Percentiles rank a stretch among this genome's conserved stretches.
Evolutionary conservation across 352 stramenopile species (phyloP).

Genomic region (Globisporangium yorkense): DNA sequence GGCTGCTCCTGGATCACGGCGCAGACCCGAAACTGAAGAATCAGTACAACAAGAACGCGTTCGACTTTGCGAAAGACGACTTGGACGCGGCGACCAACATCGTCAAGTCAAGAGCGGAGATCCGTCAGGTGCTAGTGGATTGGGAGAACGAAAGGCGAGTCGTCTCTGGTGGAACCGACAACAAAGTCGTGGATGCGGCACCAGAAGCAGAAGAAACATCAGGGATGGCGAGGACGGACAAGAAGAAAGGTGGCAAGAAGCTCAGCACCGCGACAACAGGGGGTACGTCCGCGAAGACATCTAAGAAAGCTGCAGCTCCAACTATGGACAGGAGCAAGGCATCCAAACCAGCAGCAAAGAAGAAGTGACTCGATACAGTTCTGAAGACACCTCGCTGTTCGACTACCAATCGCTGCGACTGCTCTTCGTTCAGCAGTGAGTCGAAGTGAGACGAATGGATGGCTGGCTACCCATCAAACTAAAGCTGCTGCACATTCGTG

Average conservation of each 20-base stretch:
- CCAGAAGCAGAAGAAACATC: background rate
- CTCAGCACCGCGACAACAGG: no score
- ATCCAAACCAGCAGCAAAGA: background rate
- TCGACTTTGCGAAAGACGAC: conserved; percentile 86
- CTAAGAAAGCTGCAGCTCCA: conserved; percentile 1
- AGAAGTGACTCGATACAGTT: background rate
- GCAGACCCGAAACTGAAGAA: conserved; percentile 84
- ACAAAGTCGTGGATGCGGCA: no score
- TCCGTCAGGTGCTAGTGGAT: conserved; percentile 58
- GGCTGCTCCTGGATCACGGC: conserved; percentile 70
- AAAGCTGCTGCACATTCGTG: background rate
- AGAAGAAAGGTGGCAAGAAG: conserved; percentile 5
- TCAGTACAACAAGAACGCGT: conserved; percentile 88
- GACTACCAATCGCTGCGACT: background rate
- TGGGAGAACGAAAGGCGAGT: conserved; percentile 54
- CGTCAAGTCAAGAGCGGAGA: conserved; percentile 68
- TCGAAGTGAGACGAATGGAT: background rate
- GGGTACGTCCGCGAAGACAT: background rate
- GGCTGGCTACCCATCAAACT: background rate
- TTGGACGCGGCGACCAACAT: conserved; percentile 82
- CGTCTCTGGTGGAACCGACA: background rate
- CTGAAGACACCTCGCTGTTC: no score
- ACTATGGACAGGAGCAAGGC: background rate
- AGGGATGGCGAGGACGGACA: conserved; percentile 3
- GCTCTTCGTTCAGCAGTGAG: background rate